Conservation (phyloP, 176 grass and related monocot genomes). For the Avena insularis region DNA sequence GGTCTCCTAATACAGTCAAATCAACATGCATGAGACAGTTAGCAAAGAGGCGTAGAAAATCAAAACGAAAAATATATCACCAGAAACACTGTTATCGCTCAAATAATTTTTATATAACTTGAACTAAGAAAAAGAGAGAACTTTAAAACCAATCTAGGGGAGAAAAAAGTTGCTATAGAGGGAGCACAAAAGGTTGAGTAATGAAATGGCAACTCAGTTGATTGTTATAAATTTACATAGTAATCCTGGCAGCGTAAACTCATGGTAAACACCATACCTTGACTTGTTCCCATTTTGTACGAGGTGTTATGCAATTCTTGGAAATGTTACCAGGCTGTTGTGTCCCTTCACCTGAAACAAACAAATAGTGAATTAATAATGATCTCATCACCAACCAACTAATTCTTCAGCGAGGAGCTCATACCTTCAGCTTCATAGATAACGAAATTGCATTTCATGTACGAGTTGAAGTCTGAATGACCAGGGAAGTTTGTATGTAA, state of each 20-base stretch:
- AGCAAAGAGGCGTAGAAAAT: background rate
- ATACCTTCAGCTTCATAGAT: constrained; percentile 85
- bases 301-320: constrained; percentile 85
- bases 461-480: constrained; percentile 94
- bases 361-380: constrained; percentile 12
- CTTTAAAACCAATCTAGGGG: background rate
- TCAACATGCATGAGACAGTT: background rate
- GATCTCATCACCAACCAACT: constrained; percentile 27
- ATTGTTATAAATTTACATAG: constrained; percentile 13
- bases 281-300: constrained; percentile 93
- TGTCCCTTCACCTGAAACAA: constrained; percentile 70
- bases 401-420: constrained; percentile 35
- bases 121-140: background rate
- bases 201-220: constrained; percentile 2
- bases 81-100: background rate
- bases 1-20: constrained; percentile 66
- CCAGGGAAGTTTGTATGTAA: constrained; percentile 96
- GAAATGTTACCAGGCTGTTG: constrained; percentile 56
- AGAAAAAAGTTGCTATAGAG: background rate
- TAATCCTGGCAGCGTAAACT: constrained; percentile 8
- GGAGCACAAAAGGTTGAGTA: constrained; percentile 13
- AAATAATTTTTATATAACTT: constrained; percentile 4
- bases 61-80: background rate
- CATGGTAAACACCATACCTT: constrained; percentile 62
- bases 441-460: constrained; percentile 98